Evolutionary conservation across 345 rosid genomes (phyloP), one percentile per base, ranked within the genome.

Genomic region (Gossypium rotundifolium): DNA sequence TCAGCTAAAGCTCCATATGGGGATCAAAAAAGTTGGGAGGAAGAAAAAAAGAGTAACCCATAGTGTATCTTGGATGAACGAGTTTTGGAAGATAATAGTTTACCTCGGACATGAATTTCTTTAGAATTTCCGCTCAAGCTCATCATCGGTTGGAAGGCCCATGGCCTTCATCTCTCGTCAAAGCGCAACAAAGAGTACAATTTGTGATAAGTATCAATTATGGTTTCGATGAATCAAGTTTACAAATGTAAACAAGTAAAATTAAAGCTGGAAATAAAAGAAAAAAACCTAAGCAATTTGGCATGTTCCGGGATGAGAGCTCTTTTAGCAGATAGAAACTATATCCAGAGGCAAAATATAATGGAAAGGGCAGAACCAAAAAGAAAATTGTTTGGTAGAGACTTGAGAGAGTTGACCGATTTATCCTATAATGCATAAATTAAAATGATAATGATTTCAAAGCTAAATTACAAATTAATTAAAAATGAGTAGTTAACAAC

Each of bases 111-210:
- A 94, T 92, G 76, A 94, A 89, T 78, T 90, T 90, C 88, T 94
- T 94, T 64, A 92, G 76, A 54, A 94, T 75, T 51, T 89, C 97
- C 81, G 90, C 81, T 89, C 87, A 73, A 86, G 83, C 85, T 92
- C 98, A 54, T 85, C 97, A 51, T 98, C 91, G 68, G 87, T 88
- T 9, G 98, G 98, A 5, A 92, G 94, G 13, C 98, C 98, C 98
- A 91, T 89, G 23, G 86, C 77, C 82, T 94, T 94, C 68, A 98
- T 77, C 98, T 91, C 77, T 94, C 93, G 77, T 94, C 96, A n/a
- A n/a, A n/a, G n/a, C n/a, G n/a, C n/a, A n/a, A n/a, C n/a, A n/a
- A n/a, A n/a, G n/a, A n/a, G n/a, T 20, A 58, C 23, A n/a, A 25
- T 13, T 69, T 51, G 18, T 51, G 57, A 23, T 11, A 46, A 6